These are phyloP conservation scores for Clarireedia hainanense DNA, from an alignment of 2,329 filamentous ascomycete species.

Conservation along the genomic window DNA sequence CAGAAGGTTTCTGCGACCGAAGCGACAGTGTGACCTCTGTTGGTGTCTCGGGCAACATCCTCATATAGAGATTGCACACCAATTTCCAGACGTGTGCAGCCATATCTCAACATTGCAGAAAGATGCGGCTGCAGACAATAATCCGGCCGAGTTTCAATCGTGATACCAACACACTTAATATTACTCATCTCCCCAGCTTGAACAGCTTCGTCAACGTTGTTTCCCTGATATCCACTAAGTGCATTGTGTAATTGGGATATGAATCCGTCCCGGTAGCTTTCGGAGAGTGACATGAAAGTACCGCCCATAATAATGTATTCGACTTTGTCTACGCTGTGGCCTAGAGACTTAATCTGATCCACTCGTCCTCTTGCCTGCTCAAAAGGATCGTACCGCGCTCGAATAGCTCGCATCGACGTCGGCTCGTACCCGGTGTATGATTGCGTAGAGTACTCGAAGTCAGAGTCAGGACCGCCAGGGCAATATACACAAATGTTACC, in stretches of 20 bases:
- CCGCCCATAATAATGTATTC: slow-evolving; percentile 99
- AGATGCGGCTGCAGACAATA: slow-evolving; percentile 96
- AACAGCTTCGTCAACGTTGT: slow-evolving; percentile 91
- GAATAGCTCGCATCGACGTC: slow-evolving; percentile 96
- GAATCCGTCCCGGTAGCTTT: slow-evolving; percentile 85
- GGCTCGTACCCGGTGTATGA: slow-evolving; percentile 98
- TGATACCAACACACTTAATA: slow-evolving; percentile 96
- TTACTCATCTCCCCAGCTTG: slow-evolving; percentile 93
- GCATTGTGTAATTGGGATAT: slow-evolving; percentile 96
- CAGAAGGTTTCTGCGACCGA: slow-evolving; percentile 95
- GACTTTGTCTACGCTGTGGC: slow-evolving; percentile 97
- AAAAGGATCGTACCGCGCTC: slow-evolving; percentile 94
- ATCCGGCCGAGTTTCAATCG: slow-evolving; percentile 93
- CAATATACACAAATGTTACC: slow-evolving; percentile 99
- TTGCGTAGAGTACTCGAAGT: slow-evolving; percentile 98
- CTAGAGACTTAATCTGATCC: slow-evolving; percentile 90
- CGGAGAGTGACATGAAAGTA: slow-evolving; percentile 94
- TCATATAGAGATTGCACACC: slow-evolving; percentile 97
- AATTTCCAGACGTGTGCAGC: slow-evolving; percentile 88
- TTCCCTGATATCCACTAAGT: slow-evolving; percentile 89
- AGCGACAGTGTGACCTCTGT: slow-evolving; percentile 91
- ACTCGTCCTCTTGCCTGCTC: slow-evolving; percentile 94
- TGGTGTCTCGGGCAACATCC: slow-evolving; percentile 96
- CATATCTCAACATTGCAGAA: slow-evolving; percentile 94
- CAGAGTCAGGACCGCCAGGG: slow-evolving; percentile 91